phyloP scores from a whole-genome alignment of 805 yeast species.

The Isabelozyma pseudorhagii region DNA sequence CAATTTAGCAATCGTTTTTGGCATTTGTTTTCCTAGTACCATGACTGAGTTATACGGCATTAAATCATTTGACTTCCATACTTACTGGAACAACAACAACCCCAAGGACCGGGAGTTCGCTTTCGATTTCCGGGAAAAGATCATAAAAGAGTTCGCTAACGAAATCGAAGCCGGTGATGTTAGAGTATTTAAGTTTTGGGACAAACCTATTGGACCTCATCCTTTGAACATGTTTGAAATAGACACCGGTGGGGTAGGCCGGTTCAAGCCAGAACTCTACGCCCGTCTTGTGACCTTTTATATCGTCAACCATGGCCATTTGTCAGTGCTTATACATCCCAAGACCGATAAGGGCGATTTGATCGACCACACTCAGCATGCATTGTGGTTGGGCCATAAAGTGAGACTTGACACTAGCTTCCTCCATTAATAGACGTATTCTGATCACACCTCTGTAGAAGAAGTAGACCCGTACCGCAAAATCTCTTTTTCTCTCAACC shows the following conservation, averaged over 20 bases:
- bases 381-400: slow-evolving; percentile 57
- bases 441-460: no score
- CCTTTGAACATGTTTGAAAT: slow-evolving; percentile 58
- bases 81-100: slow-evolving; percentile 44
- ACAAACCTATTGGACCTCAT: slow-evolving; percentile 55
- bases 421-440: not conserved
- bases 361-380: slow-evolving; percentile 51
- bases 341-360: slow-evolving; percentile 37
- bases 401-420: slow-evolving; percentile 18
- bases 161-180: slow-evolving; percentile 41
- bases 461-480: not conserved
- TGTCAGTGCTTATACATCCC: slow-evolving; percentile 58
- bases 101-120: slow-evolving; percentile 33
- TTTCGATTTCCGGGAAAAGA: slow-evolving; percentile 33
- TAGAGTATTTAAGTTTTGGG: slow-evolving; percentile 44
- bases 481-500: not conserved
- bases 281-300: slow-evolving; percentile 46
- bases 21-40: not conserved
- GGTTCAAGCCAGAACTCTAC: slow-evolving; percentile 44
- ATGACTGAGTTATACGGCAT: slow-evolving; percentile 8
- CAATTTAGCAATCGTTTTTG: not conserved
- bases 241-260: slow-evolving; percentile 21
- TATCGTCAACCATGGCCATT: slow-evolving; percentile 49
- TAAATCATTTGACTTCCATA: slow-evolving; percentile 52
- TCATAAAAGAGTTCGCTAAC: slow-evolving; percentile 37